Base-by-base conservation (phyloP, 495 filamentous ascomycete genomes). In the Penicillium bialowiezense region DNA sequence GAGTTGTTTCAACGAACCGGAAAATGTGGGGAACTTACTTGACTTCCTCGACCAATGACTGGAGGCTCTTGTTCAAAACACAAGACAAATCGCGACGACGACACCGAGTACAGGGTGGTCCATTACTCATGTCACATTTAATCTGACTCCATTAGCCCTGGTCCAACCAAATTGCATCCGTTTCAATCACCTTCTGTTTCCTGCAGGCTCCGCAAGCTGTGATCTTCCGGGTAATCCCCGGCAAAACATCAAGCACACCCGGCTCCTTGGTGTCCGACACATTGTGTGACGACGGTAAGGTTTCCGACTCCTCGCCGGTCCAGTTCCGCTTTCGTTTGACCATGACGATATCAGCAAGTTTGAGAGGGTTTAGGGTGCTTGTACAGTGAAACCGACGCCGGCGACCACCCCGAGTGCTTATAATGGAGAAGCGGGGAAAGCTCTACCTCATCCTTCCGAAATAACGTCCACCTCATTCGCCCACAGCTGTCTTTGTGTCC, bases 201-300 rank as follows among this genome's bases (percentile, higher is more conserved):
- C 68, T 59, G 58, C 70, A 73, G 7, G 70, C 70, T 2, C 69
- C 72, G 47, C 72, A 75, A 2, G 72, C 72, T 21, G 70, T 75
- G 34, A 75, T 69, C 54, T 71, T 72, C 17, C 72, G 68, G 35
- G 68, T 70, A 48, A 75, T 73, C 28, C 62, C 56, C 44, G 72
- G 68, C 40, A 63, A 49, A 41, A 55, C 51, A 44, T 60, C 60
- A 19, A 56, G 10, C 31, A 58, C 50, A 8, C 20, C 39, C 7
- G 41, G 45, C 26, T 58, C 55, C 33, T 48, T 58, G 13, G 15
- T 14, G 41, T 54, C 18, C 8, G 28, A 32, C 9, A 29, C 41
- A 14, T 42, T 57, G 14, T 26, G 23, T 26, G 50, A 37, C 14
- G 50, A 36, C 55, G 55, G 55, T 14, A 58, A 50, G 26, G 45